Evolutionary conservation across 148 eudicot genomes (phyloP), one percentile per base, ranked within the genome.

Genomic region (Talinum fruticosum): DNA sequence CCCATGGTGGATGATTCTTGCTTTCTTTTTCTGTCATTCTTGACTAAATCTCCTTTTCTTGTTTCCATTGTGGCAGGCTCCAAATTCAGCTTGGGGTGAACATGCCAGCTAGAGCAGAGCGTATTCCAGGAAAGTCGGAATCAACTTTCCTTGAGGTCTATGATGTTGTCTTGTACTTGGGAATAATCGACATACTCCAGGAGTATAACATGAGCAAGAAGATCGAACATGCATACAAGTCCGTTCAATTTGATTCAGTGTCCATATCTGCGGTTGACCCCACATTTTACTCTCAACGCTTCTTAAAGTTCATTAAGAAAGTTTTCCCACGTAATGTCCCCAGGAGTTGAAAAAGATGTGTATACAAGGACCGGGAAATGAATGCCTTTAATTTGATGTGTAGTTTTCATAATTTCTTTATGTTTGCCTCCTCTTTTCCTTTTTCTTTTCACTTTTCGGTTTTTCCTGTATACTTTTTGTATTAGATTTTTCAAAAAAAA

Each of bases 21-120:
- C 23, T 66, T 35, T 4, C 26, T 24, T 34, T 36, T 14, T 13
- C 10, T 10, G 6, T 2, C 7, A 8, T n/a, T 14, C n/a, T 44
- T 15, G 29, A 29, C 2, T 77, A 14, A 54, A 24, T n/a, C 36
- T 73, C 51, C 38, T 34, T 57, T 68, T 34, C 10, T 70, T 41
- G 15, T 49, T 64, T 53, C 28, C 35, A 13, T 53, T 72, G 72
- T 75, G 69, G 61, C 78, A 93, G 99, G 80, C 91, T 96, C 71
- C 99, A 96, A 76, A 91, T 96, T 66, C 99, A 96, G 84, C 97
- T 96, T 26, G 97, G 99, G 71, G 99, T 96, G 74, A 96, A 96
- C 88, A 93, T 96, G 94, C 99, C 97, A 64, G 95, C 99, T 21
- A 90, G 99, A 81, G 99, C 99, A 65, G 97, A 96, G 79, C 92